Evolutionary conservation across 2,329 filamentous ascomycete species (phyloP), one percentile per base, ranked within the genome.

Genomic region (Penicillium sp.): DNA sequence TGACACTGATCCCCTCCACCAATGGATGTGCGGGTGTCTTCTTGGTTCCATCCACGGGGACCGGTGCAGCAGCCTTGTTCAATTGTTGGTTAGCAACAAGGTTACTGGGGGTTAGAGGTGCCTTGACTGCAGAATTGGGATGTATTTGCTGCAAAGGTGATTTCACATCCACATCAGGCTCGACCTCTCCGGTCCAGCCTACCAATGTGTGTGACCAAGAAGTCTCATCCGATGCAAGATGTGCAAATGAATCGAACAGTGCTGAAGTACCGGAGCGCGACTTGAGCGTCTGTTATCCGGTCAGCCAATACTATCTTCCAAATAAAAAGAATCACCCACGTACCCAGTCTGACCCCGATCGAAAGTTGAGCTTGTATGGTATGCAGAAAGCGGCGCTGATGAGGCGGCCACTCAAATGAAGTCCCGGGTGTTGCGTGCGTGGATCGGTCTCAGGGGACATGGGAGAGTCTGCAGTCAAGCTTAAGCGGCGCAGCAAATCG

Each of bases 161-260:
- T 54, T 67, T 69, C 19, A 61, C 54, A 23, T 71, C 66, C 7
- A 68, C 54, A 15, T 71, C 64, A n/a, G 74, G 78, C 57, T 87
- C 84, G 58, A 93, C 89, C 74, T 97, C 93, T 58, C 93, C 93
- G 3, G 93, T 96, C 93, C 93, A 97, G 46, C 91, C 93, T 53
- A 97, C 90, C 6, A 97, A 84, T 0, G 88, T 94, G 77, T 97
- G 93, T 68, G 92, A 91, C 93, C 93, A 97, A 21, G 89, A 87
- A 2, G 89, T 88, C 43, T 89, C 83, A 56, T 89, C 82, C n/a
- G 92, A 95, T 4, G 92, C 90, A 45, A 97, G 86, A 75, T 95
- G 88, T 56, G 88, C 85, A 70, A 97, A 92, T 10, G 92, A 93
- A 74, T 97, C 92, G 76, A 95, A 95, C 35, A 97, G 83, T 17